These are phyloP conservation scores for Naganishia friedmannii DNA, from an alignment of 768 basidiomycete genomes.

Conservation along the genomic window DNA sequence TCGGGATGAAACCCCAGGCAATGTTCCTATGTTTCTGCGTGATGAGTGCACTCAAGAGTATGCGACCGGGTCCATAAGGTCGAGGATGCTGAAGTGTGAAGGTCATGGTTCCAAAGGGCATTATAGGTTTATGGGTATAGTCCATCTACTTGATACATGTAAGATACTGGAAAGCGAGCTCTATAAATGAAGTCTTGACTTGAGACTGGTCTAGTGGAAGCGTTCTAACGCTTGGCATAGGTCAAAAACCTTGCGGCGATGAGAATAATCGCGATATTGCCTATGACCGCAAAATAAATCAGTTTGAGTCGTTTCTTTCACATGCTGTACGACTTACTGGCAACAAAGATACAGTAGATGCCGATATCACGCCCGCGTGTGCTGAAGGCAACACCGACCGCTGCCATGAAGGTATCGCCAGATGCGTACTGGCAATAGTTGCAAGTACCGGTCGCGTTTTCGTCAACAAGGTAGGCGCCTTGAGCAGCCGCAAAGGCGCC, in stretches of 20 bases:
- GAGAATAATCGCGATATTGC: slow-evolving; percentile 59
- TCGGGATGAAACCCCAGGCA: no score
- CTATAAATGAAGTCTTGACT: neutral
- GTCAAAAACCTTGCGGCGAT: slow-evolving; percentile 70
- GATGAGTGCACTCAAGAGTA: no score
- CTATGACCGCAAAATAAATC: no score
- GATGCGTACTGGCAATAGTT: slow-evolving; percentile 61
- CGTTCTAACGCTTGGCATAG: slow-evolving; percentile 61
- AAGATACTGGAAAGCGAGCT: neutral
- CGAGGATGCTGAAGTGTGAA: no score
- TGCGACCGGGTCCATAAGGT: no score
- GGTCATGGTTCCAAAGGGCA: neutral
- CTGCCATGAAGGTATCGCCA: slow-evolving; percentile 30
- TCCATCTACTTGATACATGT: neutral
- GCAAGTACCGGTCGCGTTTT: slow-evolving; percentile 62
- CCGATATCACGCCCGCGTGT: slow-evolving; percentile 32
- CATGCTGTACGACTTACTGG: slow-evolving; percentile 52
- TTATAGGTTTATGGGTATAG: slow-evolving; percentile 3
- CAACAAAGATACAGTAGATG: slow-evolving; percentile 42
- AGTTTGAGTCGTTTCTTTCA: no score
- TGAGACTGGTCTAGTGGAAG: neutral
- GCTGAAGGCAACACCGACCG: slow-evolving; percentile 12
- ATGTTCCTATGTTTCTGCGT: no score
- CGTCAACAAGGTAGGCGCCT: slow-evolving; percentile 77
- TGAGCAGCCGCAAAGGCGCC: slow-evolving; percentile 62